Conservation (phyloP, 1,284 basidiomycete genomes). For the Ganoderma boninense region DNA sequence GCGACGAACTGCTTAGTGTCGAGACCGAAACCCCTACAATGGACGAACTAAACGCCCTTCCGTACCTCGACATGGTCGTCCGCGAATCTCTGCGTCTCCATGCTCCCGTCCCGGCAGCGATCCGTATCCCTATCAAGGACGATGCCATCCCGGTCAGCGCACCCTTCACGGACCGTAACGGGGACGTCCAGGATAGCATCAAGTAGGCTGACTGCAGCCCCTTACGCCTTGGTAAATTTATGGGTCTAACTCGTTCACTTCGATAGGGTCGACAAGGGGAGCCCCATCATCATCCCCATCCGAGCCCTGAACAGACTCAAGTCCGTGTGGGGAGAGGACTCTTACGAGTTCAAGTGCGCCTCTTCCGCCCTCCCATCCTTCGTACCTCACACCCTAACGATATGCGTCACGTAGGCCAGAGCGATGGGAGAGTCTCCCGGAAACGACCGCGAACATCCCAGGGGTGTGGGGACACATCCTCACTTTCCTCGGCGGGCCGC, state of each 20-base stretch:
- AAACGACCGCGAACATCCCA: slow-evolving; percentile 55
- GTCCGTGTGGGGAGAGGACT: slow-evolving; percentile 64
- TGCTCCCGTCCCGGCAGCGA: slow-evolving; percentile 64
- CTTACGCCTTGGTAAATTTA: background rate
- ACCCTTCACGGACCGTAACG: slow-evolving; percentile 43
- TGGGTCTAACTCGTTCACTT: slow-evolving; percentile 30
- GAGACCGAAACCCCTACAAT: slow-evolving; percentile 49
- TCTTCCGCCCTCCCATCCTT: too few species aligned
- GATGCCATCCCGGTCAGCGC: slow-evolving; percentile 49
- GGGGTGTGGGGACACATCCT: slow-evolving; percentile 66
- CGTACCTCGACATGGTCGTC: slow-evolving; percentile 72
- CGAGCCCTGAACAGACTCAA: slow-evolving; percentile 53
- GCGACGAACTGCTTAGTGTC: slow-evolving; percentile 67
- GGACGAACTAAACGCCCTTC: slow-evolving; percentile 65
- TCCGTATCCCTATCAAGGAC: slow-evolving; percentile 60
- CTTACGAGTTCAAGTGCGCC: slow-evolving; percentile 55
- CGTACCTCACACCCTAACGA: background rate
- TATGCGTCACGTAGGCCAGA: slow-evolving; percentile 52
- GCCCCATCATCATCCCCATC: slow-evolving; percentile 57
- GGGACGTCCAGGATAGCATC: slow-evolving; percentile 38
- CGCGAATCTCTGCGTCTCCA: slow-evolving; percentile 76
- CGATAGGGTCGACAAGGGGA: slow-evolving; percentile 49
- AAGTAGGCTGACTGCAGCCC: slow-evolving; percentile 23
- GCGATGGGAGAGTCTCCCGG: slow-evolving; percentile 61
- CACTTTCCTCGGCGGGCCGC: slow-evolving; percentile 67